Evolutionary conservation across 169 alveolate genomes (phyloP).

Genomic region (Ichthyophthirius multifiliis): DNA sequence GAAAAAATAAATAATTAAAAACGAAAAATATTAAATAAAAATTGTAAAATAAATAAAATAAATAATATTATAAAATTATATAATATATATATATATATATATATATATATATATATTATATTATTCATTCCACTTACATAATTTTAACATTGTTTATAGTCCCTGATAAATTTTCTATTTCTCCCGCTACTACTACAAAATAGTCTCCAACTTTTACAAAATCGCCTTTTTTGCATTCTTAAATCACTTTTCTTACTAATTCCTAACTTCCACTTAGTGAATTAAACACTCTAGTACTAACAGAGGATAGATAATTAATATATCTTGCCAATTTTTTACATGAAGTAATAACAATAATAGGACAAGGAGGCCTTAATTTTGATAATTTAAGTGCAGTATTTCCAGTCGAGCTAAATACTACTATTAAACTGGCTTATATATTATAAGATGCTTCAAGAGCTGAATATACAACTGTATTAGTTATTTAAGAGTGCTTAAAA

Average conservation of each 20-base stretch:
- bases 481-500: neutral
- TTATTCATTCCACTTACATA: neutral
- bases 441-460: conserved; percentile 21
- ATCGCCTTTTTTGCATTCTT: neutral
- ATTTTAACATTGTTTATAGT: conserved; percentile 3
- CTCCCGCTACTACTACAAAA: neutral
- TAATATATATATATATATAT: too few species aligned
- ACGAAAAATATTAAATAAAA: too few species aligned
- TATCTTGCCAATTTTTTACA: neutral
- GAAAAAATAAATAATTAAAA: too few species aligned
- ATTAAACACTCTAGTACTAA: neutral
- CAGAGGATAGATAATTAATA: neutral
- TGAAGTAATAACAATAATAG: neutral
- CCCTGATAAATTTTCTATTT: conserved; percentile 8
- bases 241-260: neutral
- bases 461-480: neutral
- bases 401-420: neutral
- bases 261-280: neutral
- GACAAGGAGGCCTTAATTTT: conserved; percentile 12
- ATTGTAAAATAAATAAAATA: too few species aligned
- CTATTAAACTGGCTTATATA: neutral
- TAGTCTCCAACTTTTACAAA: conserved; percentile 13
- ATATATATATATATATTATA: too few species aligned
- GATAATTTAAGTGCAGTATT: conserved; percentile 16
- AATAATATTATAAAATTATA: too few species aligned